Evolutionary conservation across 768 basidiomycete species (phyloP).

Genomic region (Kwoniella europaea): DNA sequence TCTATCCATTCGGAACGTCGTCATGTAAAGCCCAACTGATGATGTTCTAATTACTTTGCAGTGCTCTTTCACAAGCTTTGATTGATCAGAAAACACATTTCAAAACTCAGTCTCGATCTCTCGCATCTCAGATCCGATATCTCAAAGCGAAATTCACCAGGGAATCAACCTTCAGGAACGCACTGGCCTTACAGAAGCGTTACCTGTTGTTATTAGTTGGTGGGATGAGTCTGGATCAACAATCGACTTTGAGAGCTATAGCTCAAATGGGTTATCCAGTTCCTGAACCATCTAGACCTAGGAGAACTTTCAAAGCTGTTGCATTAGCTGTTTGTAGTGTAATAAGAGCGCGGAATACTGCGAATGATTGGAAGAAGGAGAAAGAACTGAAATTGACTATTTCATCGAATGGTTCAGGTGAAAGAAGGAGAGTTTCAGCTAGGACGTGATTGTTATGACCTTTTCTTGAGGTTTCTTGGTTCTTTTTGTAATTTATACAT

Average conservation of each 20-base stretch:
- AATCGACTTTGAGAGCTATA: conserved; percentile 52
- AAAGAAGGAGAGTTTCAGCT: conserved; percentile 35
- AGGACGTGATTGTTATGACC: conserved; percentile 9
- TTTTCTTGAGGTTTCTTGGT: neutral
- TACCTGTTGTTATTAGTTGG: conserved; percentile 78
- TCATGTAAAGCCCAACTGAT: no score
- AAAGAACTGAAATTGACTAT: conserved; percentile 33
- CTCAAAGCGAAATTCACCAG: conserved; percentile 88
- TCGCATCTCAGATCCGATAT: conserved; percentile 88
- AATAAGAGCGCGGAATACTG: conserved; percentile 47
- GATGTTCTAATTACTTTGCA: neutral
- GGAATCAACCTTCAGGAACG: conserved; percentile 77
- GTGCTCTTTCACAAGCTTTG: conserved; percentile 10
- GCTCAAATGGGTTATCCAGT: conserved; percentile 55
- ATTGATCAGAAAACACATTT: conserved; percentile 35
- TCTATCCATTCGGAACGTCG: no score
- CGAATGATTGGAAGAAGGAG: conserved; percentile 40
- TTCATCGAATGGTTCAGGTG: conserved; percentile 17
- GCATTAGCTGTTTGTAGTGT: conserved; percentile 47
- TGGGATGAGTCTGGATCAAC: conserved; percentile 55
- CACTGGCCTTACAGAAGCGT: conserved; percentile 81
- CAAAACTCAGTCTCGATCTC: conserved; percentile 58
- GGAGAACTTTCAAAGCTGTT: conserved; percentile 45
- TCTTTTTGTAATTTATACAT: neutral
- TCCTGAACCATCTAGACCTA: conserved; percentile 29